A percentile compares a stretch with the other conserved stretches of the same genome.
Conservation (phyloP, 2,329 filamentous ascomycete genomes). For the Aspergillus intermedius region DNA sequence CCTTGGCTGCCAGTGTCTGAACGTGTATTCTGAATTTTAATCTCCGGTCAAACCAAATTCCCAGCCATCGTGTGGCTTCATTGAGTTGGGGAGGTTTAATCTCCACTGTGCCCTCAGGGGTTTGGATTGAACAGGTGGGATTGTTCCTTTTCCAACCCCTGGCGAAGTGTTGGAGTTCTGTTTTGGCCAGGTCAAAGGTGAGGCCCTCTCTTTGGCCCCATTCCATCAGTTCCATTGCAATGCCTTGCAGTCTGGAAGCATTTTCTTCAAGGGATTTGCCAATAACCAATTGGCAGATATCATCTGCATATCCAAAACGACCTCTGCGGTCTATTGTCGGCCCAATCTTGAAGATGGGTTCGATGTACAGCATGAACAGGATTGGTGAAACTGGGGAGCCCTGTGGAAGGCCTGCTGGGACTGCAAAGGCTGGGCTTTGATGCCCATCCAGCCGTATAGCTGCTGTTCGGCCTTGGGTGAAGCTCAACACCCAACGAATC, state of each 20-base stretch:
- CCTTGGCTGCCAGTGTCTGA: too few relatives aligned
- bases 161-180: background rate
- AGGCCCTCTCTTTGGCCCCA: background rate
- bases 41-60: too few relatives aligned
- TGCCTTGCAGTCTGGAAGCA: background rate
- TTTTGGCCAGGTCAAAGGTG: background rate
- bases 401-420: background rate
- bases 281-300: background rate
- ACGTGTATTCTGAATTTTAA: too few relatives aligned
- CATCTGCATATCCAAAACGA: conserved; percentile 1
- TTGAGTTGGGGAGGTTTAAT: too few relatives aligned
- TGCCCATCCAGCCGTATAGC: background rate
- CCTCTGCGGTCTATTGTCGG: background rate
- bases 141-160: background rate
- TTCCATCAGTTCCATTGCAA: background rate
- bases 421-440: background rate
- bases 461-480: background rate
- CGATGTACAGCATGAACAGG: conserved; percentile 2
- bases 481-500: background rate
- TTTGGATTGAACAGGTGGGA: too few relatives aligned
- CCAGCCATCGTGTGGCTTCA: too few relatives aligned
- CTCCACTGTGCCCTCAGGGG: too few relatives aligned
- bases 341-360: background rate
- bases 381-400: conserved; percentile 1
- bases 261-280: background rate